Evolutionary conservation across 2,329 filamentous ascomycete genomes (phyloP), one percentile per base, ranked within the genome.

Genomic region (Paecilomyces formosus): DNA sequence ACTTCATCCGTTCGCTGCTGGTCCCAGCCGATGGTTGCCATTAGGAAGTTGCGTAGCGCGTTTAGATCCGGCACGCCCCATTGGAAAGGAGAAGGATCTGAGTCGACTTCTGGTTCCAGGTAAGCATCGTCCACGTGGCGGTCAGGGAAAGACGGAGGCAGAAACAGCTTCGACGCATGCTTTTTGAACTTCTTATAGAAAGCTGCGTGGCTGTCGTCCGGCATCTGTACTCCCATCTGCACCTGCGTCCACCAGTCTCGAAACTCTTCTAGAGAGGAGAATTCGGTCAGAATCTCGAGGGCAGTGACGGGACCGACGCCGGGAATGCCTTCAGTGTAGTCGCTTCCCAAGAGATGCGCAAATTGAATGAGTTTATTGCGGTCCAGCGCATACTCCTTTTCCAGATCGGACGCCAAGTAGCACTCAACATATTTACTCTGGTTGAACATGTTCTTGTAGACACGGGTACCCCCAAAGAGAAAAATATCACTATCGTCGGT

Each of bases 391-490:
- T 97, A 88, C 66, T 99, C 95, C 65, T 89, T 89, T 67, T 96
- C 90, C 0, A 99, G 80, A 68, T 99, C 94, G 0, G 79, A 80
- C 2, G 86, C 78, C 9, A 99, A 82, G 70, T 97, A 99, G 75
- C 94, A 97, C 76, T 99, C 94, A 50, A 99, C 94, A 66, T 91
- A 96, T 72, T 99, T 99, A 73, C 94, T 94, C 66, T 91, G 88
- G 74, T 97, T 99, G 81, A 99, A 99, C 92, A 99, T 96, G 78
- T 99, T 99, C 74, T 99, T 99, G 81, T 99, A 99, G 22, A 99
- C 89, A 18, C 93, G 83, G 0, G 92, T 99, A 39, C 94, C 95
- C 18, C 94, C 95, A 72, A 99, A 99, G 0, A 99, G 83, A 69
- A 99, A 99, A 0, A 88, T 95, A 78, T 99, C 94, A 2, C 89